These are phyloP conservation scores for Daedalea quercina DNA, from an alignment of 768 basidiomycete genomes.

Conservation along the genomic window DNA sequence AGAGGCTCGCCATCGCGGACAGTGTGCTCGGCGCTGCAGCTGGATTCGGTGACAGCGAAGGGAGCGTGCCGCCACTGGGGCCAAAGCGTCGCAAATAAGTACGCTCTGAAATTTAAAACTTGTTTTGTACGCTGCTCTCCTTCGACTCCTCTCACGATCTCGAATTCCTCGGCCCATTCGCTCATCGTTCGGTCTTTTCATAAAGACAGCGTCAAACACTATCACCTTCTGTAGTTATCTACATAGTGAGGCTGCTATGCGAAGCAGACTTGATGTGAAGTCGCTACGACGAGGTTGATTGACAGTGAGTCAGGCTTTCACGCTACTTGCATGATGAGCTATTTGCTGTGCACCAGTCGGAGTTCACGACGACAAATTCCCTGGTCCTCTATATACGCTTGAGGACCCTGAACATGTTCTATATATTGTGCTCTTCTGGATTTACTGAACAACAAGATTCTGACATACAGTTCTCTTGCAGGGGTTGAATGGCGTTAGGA, in stretches of 20 bases:
- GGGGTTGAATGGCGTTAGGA: too few relatives aligned
- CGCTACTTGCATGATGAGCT: slow-evolving; percentile 14
- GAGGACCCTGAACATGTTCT: slow-evolving; percentile 18
- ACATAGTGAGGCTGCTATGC: too few relatives aligned
- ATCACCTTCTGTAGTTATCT: too few relatives aligned
- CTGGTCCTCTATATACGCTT: slow-evolving; percentile 24
- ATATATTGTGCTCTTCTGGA: too few relatives aligned
- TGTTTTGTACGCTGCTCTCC: neutral
- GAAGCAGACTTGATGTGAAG: too few relatives aligned
- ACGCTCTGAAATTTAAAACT: neutral
- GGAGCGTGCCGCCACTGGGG: neutral
- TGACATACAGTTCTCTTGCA: too few relatives aligned
- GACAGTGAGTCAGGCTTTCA: slow-evolving; percentile 8
- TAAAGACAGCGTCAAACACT: too few relatives aligned
- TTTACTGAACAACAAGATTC: too few relatives aligned
- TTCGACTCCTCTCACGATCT: neutral
- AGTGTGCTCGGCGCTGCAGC: neutral
- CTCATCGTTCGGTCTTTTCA: too few relatives aligned
- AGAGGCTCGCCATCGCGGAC: slow-evolving; percentile 1
- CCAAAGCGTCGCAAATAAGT: neutral
- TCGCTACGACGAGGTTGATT: too few relatives aligned
- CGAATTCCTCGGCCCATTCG: too few relatives aligned
- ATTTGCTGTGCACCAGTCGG: slow-evolving; percentile 27
- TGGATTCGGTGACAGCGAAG: neutral
- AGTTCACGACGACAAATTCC: slow-evolving; percentile 20